Conservation (phyloP, 1,284 basidiomycete genomes). For the Ustilago curta region DNA sequence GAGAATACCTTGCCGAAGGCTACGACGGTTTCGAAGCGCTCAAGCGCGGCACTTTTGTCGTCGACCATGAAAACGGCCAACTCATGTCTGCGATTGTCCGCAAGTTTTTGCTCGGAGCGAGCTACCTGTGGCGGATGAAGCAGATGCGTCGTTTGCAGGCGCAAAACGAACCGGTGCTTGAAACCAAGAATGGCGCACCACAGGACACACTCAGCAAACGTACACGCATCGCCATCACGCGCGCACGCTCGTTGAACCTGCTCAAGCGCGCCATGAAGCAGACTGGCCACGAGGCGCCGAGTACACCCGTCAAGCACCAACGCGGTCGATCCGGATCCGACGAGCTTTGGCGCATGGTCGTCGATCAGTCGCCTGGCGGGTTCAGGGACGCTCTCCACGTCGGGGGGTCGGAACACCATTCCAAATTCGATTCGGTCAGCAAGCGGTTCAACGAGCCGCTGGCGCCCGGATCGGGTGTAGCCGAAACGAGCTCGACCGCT, state of each 20-base stretch:
- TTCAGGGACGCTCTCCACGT: slow-evolving; percentile 60
- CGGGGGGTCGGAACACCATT: slow-evolving; percentile 58
- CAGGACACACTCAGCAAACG: slow-evolving; percentile 28
- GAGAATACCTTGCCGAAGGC: slow-evolving; percentile 78
- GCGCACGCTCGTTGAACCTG: slow-evolving; percentile 31
- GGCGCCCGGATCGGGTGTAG: neutral
- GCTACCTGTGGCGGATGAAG: slow-evolving; percentile 60
- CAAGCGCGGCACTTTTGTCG: slow-evolving; percentile 77
- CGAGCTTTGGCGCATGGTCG: slow-evolving; percentile 41
- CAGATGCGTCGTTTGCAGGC: slow-evolving; percentile 39
- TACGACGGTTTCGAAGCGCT: slow-evolving; percentile 83
- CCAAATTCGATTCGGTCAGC: slow-evolving; percentile 49
- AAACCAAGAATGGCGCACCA: neutral
- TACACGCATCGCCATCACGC: slow-evolving; percentile 29
- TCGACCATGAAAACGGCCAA: slow-evolving; percentile 87
- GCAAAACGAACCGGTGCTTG: neutral
- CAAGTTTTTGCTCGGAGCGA: slow-evolving; percentile 81
- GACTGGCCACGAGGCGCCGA: slow-evolving; percentile 1
- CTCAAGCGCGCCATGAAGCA: slow-evolving; percentile 34
- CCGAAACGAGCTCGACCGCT: slow-evolving; percentile 13
- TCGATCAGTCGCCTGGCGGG: slow-evolving; percentile 54
- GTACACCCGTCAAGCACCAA: slow-evolving; percentile 23
- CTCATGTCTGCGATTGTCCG: slow-evolving; percentile 84
- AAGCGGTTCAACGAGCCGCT: slow-evolving; percentile 40
- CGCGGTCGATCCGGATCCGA: slow-evolving; percentile 12